phyloP scores from a whole-genome alignment of 306 rosid genomes.

The Begonia peltatifolia region DNA sequence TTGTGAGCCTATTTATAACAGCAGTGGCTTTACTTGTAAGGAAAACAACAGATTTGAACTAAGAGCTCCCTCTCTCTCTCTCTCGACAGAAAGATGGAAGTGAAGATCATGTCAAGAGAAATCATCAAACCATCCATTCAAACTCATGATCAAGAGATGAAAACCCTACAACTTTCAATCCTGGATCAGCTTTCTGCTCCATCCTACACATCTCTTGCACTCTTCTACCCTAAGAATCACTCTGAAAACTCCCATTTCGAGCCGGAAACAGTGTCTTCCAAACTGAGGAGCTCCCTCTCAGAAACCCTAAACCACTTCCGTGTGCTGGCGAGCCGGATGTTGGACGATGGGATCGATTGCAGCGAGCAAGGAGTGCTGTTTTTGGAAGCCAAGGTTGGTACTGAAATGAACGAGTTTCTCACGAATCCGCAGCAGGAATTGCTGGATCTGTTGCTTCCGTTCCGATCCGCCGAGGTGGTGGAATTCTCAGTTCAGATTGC shows the following conservation, averaged over 20 bases:
- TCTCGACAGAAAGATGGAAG: neutral
- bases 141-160: slow-evolving; percentile 23
- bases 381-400: slow-evolving; percentile 5
- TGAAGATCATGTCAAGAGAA: slow-evolving; percentile 20
- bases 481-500: slow-evolving; percentile 3
- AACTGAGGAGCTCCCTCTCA: slow-evolving; percentile 37
- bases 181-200: slow-evolving; percentile 36
- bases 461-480: no score
- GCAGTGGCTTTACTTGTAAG: no score
- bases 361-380: slow-evolving; percentile 11
- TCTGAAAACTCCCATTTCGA: no score
- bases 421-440: neutral
- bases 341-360: slow-evolving; percentile 5
- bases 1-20: no score
- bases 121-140: slow-evolving; percentile 8
- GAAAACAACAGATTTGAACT: no score
- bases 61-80: no score
- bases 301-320: slow-evolving; percentile 23
- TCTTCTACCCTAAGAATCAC: slow-evolving; percentile 17
- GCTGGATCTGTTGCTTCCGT: slow-evolving; percentile 7
- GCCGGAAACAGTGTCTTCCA: no score
- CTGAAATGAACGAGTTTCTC: slow-evolving; percentile 1
- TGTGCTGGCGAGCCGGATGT: slow-evolving; percentile 24
- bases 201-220: slow-evolving; percentile 16
- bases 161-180: slow-evolving; percentile 31